A percentile compares a stretch with the other conserved stretches of the same genome.
Conservation (phyloP, 148 eudicot genomes). For the Pouteria glomerata region DNA sequence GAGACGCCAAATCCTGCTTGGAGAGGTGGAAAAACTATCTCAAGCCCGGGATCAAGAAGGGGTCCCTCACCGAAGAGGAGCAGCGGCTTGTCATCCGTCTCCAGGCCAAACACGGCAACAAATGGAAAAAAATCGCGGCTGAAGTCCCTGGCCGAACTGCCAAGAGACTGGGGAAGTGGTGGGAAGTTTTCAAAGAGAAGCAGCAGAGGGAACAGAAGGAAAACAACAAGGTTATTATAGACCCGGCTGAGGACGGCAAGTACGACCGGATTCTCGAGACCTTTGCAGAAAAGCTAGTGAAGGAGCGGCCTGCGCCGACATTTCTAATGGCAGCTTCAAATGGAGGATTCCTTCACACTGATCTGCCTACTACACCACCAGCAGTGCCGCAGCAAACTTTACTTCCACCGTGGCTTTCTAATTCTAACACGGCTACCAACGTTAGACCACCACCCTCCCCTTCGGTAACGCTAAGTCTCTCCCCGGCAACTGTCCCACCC, state of each 20-base stretch:
- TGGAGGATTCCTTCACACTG: conserved; percentile 39
- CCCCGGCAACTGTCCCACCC: conserved; percentile 40
- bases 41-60: conserved; percentile 59
- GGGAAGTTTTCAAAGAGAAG: conserved; percentile 87
- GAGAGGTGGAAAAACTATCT: conserved; percentile 68
- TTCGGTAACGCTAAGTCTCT: conserved; percentile 67
- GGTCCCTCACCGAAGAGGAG: conserved; percentile 52
- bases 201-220: conserved; percentile 54
- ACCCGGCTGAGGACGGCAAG: conserved; percentile 53
- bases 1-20: conserved; percentile 59
- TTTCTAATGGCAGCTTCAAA: conserved; percentile 47
- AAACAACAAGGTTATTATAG: conserved; percentile 30
- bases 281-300: conserved; percentile 69
- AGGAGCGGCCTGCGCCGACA: conserved; percentile 26
- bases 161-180: conserved; percentile 67
- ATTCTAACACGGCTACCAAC: conserved; percentile 22
- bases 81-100: conserved; percentile 51
- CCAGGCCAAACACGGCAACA: conserved; percentile 60
- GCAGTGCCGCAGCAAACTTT: no score
- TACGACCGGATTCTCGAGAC: conserved; percentile 64
- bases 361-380: conserved; percentile 27
- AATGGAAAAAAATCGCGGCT: conserved; percentile 64
- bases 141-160: conserved; percentile 71
- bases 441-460: conserved; percentile 44
- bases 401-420: conserved; percentile 78